phyloP scores from a whole-genome alignment of 257 asterid genomes.

The Anisodus acutangulus region DNA sequence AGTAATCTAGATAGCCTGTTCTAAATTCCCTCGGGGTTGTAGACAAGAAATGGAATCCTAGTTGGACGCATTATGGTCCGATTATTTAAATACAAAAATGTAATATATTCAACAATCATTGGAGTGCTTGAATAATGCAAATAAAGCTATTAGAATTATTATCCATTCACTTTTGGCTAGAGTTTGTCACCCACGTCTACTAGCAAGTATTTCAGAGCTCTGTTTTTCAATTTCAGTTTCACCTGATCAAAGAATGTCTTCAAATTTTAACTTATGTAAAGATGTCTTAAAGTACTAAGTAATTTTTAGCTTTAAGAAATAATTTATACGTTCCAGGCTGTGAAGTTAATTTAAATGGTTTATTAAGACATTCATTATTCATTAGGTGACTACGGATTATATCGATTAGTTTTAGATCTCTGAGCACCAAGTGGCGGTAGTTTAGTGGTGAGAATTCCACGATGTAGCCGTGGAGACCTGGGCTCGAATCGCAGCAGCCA shows the following conservation, averaged over 20 bases:
- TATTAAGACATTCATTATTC: neutral
- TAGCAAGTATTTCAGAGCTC: constrained; percentile 12
- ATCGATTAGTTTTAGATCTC: fast-evolving
- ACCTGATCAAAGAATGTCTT: neutral
- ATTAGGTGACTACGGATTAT: neutral
- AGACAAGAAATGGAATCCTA: constrained; percentile 40
- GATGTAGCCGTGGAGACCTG: constrained; percentile 99
- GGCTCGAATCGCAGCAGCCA: constrained; percentile 99
- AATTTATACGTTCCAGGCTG: neutral
- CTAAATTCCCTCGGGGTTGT: constrained; percentile 26
- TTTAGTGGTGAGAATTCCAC: constrained; percentile 99
- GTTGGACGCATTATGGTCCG: constrained; percentile 39
- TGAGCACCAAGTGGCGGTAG: constrained; percentile 63
- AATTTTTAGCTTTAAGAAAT: neutral
- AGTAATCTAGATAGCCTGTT: neutral
- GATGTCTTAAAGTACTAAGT: neutral
- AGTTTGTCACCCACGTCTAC: constrained; percentile 25
- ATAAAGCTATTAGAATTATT: constrained; percentile 25
- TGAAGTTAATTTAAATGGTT: neutral
- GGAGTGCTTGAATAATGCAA: constrained; percentile 28
- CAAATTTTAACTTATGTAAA: neutral
- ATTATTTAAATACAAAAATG: neutral
- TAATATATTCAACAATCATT: constrained; percentile 29
- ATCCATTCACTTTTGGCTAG: constrained; percentile 11
- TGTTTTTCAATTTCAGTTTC: neutral